Conservation (phyloP, 176 grass and related monocot genomes). For the Melocanna baccifera region DNA sequence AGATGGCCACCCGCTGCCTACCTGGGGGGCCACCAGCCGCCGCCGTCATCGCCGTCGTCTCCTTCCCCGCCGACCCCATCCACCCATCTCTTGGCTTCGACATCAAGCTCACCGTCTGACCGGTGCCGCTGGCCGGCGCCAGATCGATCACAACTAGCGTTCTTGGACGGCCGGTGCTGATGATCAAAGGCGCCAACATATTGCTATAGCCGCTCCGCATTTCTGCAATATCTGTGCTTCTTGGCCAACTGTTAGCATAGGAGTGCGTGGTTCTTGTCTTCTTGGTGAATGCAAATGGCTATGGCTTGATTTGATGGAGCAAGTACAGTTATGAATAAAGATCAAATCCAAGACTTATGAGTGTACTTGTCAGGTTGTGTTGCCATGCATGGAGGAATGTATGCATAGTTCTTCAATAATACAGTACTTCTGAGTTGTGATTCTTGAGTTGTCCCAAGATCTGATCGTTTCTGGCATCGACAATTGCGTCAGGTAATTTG, state of each 20-base stretch:
- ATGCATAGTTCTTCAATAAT: background rate
- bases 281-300: background rate
- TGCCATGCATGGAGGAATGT: background rate
- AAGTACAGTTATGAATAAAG: background rate
- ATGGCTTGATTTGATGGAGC: background rate
- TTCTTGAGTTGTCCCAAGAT: background rate
- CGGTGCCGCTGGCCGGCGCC: too few relatives aligned
- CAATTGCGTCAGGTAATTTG: background rate
- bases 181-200: background rate
- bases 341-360: background rate
- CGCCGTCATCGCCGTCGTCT: conserved; percentile 55
- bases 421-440: background rate
- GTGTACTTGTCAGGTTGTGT: background rate
- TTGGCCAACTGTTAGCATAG: background rate
- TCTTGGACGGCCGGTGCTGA: background rate
- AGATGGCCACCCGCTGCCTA: conserved; percentile 62
- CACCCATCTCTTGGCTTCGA: conserved; percentile 56
- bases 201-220: background rate
- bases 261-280: background rate
- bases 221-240: background rate
- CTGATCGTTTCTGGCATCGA: background rate
- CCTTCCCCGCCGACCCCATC: conserved; percentile 46
- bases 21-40: conserved; percentile 38
- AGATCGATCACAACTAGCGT: background rate
- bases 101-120: conserved; percentile 57